Evolutionary conservation across 352 stramenopile species (phyloP).

Genomic region (Globisporangium alternatum): DNA sequence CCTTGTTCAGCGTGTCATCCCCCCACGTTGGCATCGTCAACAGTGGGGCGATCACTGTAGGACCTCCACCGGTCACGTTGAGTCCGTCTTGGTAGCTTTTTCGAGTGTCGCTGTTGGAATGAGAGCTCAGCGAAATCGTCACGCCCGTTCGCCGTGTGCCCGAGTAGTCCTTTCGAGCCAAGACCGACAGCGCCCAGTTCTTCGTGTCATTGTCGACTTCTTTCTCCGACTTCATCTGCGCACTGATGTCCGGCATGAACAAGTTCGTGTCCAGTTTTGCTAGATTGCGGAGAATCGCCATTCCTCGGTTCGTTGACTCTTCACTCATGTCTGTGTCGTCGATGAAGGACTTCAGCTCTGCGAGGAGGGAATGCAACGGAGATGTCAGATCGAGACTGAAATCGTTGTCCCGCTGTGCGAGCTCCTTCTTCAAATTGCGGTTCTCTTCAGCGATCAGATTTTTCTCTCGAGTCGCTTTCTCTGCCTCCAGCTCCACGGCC

Average conservation of each 20-base stretch:
- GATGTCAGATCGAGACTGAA: conserved; percentile 77
- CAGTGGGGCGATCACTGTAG: conserved; percentile 36
- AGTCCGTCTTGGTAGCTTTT: conserved; percentile 57
- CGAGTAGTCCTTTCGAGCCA: conserved; percentile 72
- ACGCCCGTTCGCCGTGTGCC: conserved; percentile 45
- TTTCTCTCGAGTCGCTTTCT: conserved; percentile 69
- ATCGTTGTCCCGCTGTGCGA: conserved; percentile 67
- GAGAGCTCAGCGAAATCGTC: conserved; percentile 63
- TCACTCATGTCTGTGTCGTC: conserved; percentile 68
- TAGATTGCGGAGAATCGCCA: conserved; percentile 63
- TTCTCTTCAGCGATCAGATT: conserved; percentile 84
- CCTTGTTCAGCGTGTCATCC: conserved; percentile 38
- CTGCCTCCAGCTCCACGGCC: conserved; percentile 68
- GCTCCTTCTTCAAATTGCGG: conserved; percentile 70
- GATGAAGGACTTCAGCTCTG: conserved; percentile 75
- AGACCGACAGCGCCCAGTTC: conserved; percentile 74
- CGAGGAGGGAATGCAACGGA: conserved; percentile 62
- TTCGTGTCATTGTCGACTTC: conserved; percentile 82
- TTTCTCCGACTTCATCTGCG: conserved; percentile 78
- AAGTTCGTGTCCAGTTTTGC: conserved; percentile 79
- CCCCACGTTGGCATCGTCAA: conserved; percentile 59
- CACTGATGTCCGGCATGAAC: conserved; percentile 76
- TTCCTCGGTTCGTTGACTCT: conserved; percentile 46
- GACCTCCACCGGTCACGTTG: conserved; percentile 19
- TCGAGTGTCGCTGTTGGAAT: conserved; percentile 64